Evolutionary conservation across 768 basidiomycete species (phyloP), one percentile per base, ranked within the genome.

Genomic region (Pulveroboletus sp.): DNA sequence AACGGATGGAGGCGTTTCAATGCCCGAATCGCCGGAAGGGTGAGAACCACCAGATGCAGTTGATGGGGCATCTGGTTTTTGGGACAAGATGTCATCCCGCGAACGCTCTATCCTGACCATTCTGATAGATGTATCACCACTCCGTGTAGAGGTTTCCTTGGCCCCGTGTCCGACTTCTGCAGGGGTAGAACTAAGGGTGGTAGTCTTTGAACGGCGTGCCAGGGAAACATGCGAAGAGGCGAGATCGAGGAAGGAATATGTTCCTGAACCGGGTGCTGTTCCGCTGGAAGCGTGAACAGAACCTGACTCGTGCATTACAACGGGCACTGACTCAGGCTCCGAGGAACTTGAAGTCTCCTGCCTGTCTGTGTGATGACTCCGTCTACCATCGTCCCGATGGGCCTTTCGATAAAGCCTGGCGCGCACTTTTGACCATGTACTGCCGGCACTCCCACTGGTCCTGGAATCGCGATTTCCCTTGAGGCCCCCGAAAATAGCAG

Each of bases 231-330:
- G 59, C 13, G 65, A 69, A 24, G 68, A 62, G 36, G 61, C 31
- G 29, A 68, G 50, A 41, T 68, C 66, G 12, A 68, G 63, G 53
- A 68, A 68, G 14, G 66, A 68, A 50, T 69, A 68, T 14, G 68
- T 60, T 41, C 58, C 68, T 27, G 68, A 69, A 37, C 50, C 53
- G 29, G 63, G 64, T 1, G 58, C 50, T 8, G 52, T 45, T 29
- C 52, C 65, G 29, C 64, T 53, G 16, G 61, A 56, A 19, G 55
- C 55, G 20, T 53, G 37, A 20, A 22, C 43, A 9, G 53, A 56
- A 32, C 37, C 49, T 24, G 61, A 47, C 17, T 60, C 52, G 40
- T 64, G 66, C 68, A 68, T 55, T 1, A 68, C 55, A 37, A 63
- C 58, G 10, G 68, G 65, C 5, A 69, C 63, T 4, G 63, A 63